Conservation (phyloP, 345 rosid genomes). For the Psidium friedrichsthalianum region DNA sequence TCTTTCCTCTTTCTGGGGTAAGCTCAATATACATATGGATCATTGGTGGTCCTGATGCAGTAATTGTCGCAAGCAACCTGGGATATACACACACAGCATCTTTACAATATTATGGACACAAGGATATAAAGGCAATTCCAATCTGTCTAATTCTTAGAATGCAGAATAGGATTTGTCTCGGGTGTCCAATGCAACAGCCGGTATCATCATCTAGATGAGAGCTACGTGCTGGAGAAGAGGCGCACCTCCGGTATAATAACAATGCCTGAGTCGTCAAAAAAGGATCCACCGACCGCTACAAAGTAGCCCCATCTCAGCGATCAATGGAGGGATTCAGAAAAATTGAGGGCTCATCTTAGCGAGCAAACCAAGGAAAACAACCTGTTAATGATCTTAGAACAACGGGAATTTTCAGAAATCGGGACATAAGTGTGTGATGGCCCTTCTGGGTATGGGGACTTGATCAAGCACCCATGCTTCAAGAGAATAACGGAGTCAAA, state of each 20-base stretch:
- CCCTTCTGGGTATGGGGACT: background rate
- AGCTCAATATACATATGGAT: too few relatives aligned
- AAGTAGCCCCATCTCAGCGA: background rate
- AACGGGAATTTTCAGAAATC: background rate
- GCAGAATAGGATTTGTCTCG: background rate
- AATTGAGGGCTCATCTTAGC: background rate
- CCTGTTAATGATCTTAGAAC: background rate
- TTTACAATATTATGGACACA: too few relatives aligned
- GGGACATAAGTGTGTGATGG: background rate
- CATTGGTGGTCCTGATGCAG: too few relatives aligned
- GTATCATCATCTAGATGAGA: background rate
- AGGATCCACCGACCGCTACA: fast-evolving
- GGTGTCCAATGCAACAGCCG: background rate
- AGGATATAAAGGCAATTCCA: background rate
- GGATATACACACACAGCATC: too few relatives aligned
- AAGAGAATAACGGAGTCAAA: background rate
- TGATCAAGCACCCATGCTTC: background rate
- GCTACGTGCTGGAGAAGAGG: background rate
- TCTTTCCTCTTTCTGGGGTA: too few relatives aligned
- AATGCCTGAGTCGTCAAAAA: background rate
- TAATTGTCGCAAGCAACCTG: too few relatives aligned
- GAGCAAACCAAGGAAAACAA: background rate
- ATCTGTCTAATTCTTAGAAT: background rate
- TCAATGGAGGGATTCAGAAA: background rate
- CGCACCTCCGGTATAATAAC: background rate